Base-by-base conservation (phyloP, 805 yeast genomes). In the Saccharomyces eubayanus region DNA sequence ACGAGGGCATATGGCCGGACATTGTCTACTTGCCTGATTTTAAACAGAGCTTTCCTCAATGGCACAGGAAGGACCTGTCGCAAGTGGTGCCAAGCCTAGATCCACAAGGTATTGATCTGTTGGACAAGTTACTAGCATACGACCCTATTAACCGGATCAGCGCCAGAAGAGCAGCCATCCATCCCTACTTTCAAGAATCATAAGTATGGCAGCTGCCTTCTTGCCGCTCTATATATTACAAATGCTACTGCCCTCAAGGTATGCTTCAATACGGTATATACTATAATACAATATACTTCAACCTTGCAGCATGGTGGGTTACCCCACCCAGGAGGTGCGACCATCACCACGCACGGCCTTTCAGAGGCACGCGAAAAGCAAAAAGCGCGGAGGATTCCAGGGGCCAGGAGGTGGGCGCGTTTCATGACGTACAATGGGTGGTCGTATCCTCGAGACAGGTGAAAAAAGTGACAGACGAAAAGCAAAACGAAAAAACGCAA, bases 1-100 rank as follows among this genome's bases (percentile, higher is more conserved):
- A 85, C 65, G 99, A 94, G 70, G 77, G 85, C 57, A 85, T 96
- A 28, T 94, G 99, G 99, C 97, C 99, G 1, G 97, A 96, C n/a
- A 86, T 94, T 46, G 84, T 95, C 12, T 84, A 82, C 55, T 79
- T 87, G 62, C 95, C 98, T 41, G 92, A 94, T 70, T 94, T 85
- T 72, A 83, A 87, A 70, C 77, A 83, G 52, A 87, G 85, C 64
- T 90, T 91, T 80, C 90, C 87, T 57, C 79, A 88, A 40, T 92
- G 85, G 73, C 83, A 88, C 49, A 90, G 96, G 11, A 97, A 92
- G 71, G 97, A 92, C 70, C 76, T 94, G 62, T 83, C 81, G n/a
- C 79, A 78, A 47, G 78, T 81, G 51, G 91, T 89, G 31, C 94
- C 97, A 1, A 79, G 82, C 11, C 76, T 94, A 55, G 97, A 91